Conservation (phyloP, 2,329 filamentous ascomycete species). For the Aquanectria penicillioides region DNA sequence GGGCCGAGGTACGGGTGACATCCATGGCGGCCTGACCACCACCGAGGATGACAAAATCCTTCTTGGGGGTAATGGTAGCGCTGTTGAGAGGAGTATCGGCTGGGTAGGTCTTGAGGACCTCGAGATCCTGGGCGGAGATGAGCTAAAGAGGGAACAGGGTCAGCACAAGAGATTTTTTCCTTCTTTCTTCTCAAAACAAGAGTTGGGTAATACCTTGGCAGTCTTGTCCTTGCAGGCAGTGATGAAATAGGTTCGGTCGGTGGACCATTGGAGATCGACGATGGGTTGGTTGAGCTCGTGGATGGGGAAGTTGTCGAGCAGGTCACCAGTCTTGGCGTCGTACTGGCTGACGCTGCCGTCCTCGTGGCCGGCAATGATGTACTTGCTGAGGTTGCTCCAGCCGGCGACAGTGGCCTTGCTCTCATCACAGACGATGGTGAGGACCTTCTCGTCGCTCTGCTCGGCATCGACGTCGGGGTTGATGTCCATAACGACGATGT, state of each 20-base stretch:
- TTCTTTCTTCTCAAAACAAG: no score
- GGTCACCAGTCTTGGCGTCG: slow-evolving; percentile 90
- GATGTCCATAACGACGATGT: slow-evolving; percentile 93
- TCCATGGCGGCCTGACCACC: slow-evolving; percentile 99
- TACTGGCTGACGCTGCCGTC: slow-evolving; percentile 92
- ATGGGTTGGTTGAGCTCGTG: slow-evolving; percentile 88
- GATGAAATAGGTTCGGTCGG: slow-evolving; percentile 97
- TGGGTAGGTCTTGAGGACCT: slow-evolving; percentile 90
- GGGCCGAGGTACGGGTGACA: slow-evolving; percentile 91
- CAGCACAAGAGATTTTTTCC: slow-evolving; percentile 8
- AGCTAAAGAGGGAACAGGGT: slow-evolving; percentile 62
- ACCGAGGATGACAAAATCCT: slow-evolving; percentile 97
- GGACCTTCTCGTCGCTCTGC: slow-evolving; percentile 82
- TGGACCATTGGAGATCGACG: slow-evolving; percentile 93
- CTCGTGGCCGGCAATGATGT: slow-evolving; percentile 97
- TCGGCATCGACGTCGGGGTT: slow-evolving; percentile 82
- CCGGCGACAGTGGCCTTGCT: slow-evolving; percentile 98
- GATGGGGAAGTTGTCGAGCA: slow-evolving; percentile 80
- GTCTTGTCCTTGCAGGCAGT: slow-evolving; percentile 98
- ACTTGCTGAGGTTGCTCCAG: slow-evolving; percentile 93
- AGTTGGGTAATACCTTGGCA: slow-evolving; percentile 73
- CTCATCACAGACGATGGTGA: slow-evolving; percentile 93
- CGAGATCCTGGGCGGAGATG: slow-evolving; percentile 84
- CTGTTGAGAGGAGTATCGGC: slow-evolving; percentile 97
- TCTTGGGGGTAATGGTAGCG: slow-evolving; percentile 91